Base-by-base conservation (phyloP, 345 rosid genomes). In the Psidium friedrichsthalianum region DNA sequence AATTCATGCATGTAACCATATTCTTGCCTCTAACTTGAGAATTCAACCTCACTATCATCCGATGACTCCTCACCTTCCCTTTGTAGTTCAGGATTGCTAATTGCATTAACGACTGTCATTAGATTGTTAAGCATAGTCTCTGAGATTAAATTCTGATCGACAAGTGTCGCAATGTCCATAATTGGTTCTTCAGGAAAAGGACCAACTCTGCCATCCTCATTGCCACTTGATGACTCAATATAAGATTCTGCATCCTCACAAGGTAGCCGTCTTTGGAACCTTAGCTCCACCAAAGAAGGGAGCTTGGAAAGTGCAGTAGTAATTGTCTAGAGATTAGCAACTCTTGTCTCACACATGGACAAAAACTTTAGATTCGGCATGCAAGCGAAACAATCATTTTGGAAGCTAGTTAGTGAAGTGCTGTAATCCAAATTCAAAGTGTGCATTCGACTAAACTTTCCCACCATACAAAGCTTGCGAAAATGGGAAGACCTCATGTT, bases 261-360 rank as follows among this genome's bases (percentile, higher is more conserved):
- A 90, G 91, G 89, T 52, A 94, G n/a, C 98, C 95, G 94, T 83
- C 87, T 90, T 59, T 97, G 99, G 87, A 97, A 95, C 88, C 96
- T 87, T 69, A 97, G 94, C 78, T 93, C 97, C 42, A 85, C 83
- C 87, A 95, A 88, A 88, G 94, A 92, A 57, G 90, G 92, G 80
- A 97, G 96, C 87, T 92, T 97, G 83, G 92, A 92, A 89, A 97
- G 94, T 81, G 96, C 98, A 1, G 97, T 94, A 18, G 90, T 51
- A 27, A 98, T 89, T 42, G 95, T 95, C 98, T 97, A 95, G 87
- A 97, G 95, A 91, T 97, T 94, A 21, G 95, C 87, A 80, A 97
- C 91, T 89, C 91, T 88, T 56, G 98, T 95, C 85, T 90, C 96
- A 51, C 99, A 95, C 97, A 95, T 91, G 5, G 99, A 95, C 85